Base-by-base conservation (phyloP, 2,329 filamentous ascomycete species). In the Tolypocladium sp. region DNA sequence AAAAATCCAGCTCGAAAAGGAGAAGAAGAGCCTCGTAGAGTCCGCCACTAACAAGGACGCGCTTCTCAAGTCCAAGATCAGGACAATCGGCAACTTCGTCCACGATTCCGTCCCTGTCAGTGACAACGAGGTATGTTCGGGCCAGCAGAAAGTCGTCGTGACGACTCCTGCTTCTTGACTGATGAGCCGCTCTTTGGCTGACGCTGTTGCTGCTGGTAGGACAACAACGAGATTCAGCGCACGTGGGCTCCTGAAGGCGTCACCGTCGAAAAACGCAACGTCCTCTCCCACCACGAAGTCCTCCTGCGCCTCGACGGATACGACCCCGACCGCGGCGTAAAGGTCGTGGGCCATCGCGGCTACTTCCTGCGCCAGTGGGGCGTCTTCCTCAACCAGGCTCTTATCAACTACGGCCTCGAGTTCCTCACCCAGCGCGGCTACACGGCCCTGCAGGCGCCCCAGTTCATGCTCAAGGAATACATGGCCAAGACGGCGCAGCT, bases 401-500 rank as follows among this genome's bases (percentile, higher is more conserved):
- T 99, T 57, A 87, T 97, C 75, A 96, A 96, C 77, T 99, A 97
- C 71, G 93, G 92, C 57, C 80, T 97, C 55, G 89, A 96, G 69
- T 97, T 96, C 73, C 85, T 97, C 58, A 85, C 85, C 73, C 80
- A 84, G 67, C 89, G 88, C 74, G 92, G 89, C 59, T 96, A 92
- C 75, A 91, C 83, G 37, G 87, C 90, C 9, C 85, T 93, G 64
- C 90, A 94, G 70, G 89, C 93, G 2, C 92, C 92, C 2, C 92
- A 91, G 70, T 95, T 99, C 80, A 96, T 97, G 90, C 83, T 93
- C 63, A 90, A 90, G 74, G 90, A 96, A 56, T 88, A 91, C 73
- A 99, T 99, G 94, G 92, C 90, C 61, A 97, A 97, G 81, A 99
- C 94, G 0, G 94, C 94, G 2, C 94, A 99, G 76, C 85, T 99